These are phyloP conservation scores for Colletotrichum sansevieriae DNA, from an alignment of 2,329 filamentous ascomycete species.

Conservation along the genomic window DNA sequence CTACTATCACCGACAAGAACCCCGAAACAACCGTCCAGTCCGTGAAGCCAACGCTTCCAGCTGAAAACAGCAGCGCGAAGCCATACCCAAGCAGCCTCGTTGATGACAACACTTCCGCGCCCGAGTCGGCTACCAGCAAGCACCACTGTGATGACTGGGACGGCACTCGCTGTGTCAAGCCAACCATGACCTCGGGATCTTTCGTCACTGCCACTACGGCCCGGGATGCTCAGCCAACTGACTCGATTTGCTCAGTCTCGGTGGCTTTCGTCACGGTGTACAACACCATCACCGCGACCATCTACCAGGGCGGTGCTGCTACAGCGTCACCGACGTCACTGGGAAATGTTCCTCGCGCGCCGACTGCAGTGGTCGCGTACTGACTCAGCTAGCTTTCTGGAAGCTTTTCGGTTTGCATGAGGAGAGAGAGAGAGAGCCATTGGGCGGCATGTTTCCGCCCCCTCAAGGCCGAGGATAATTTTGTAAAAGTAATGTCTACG, in stretches of 20 bases:
- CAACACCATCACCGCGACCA: constrained; percentile 53
- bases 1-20: not conserved
- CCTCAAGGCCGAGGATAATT: constrained; percentile 10
- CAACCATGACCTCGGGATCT: constrained; percentile 7
- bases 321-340: constrained; percentile 4
- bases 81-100: not conserved
- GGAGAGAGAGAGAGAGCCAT: not conserved
- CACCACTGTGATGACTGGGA: constrained; percentile 45
- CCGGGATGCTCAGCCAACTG: constrained; percentile 32
- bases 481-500: constrained; percentile 34
- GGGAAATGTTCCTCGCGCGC: constrained; percentile 27
- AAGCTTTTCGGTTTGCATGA: not conserved
- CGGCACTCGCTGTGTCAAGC: constrained; percentile 34
- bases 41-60: not conserved
- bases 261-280: constrained; percentile 52
- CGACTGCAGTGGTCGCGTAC: constrained; percentile 1
- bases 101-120: not conserved
- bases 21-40: constrained; percentile 4
- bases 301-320: constrained; percentile 33
- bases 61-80: not conserved
- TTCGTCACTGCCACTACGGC: constrained; percentile 26
- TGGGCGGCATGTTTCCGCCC: not conserved
- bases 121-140: constrained; percentile 13
- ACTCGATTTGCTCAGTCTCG: constrained; percentile 46
- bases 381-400: not conserved